Base-by-base conservation (phyloP, 108 stramenopile genomes). In the Skeletonema grethae region DNA sequence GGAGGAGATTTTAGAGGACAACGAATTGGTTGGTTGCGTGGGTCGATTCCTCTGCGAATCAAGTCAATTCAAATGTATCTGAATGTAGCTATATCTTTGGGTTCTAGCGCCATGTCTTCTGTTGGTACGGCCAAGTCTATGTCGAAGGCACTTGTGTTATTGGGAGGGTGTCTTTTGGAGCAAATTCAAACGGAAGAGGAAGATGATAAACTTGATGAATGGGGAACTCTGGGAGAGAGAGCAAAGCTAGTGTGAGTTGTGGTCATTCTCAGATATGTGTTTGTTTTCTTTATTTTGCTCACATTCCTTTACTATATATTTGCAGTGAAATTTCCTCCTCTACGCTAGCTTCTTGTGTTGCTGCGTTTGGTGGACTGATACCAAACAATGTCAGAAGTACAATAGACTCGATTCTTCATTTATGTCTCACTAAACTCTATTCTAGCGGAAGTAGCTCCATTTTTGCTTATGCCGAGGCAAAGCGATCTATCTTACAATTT, bases 101-200 rank as follows among this genome's bases (percentile, higher is more conserved):
- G 79, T 28, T 64, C 67, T 24, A 72, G 79, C 13, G 25, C 73
- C 63, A 74, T 74, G 72, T 69, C 73, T 0, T 80, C 72, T 12
- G 36, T 41, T 16, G 45, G 53, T 16, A 74, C 72, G 41, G 67
- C 55, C 38, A 69, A 63, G 38, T 59, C 72, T 0, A 45, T 80
- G 48, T 64, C 46, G 41, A 63, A 68, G 63, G 68, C 65, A 28
- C 28, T 80, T 39, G 72, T 80, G 8, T 41, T 80, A 67, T 36
- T 80, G 61, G 72, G 79, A 25, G 79, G 79, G 10, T 80, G 79
- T 28, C 57, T 80, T 45, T 65, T 73, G 79, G 79, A 80, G 60
- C 72, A 74, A 59, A 35, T 0, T 38, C 20, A 58, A 9, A 43
- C 34, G 38, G 65, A 8, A 39, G 62, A 36, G 38, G 65, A 8